Base-by-base conservation (phyloP, 306 rosid genomes). In the Cicer bijugum region DNA sequence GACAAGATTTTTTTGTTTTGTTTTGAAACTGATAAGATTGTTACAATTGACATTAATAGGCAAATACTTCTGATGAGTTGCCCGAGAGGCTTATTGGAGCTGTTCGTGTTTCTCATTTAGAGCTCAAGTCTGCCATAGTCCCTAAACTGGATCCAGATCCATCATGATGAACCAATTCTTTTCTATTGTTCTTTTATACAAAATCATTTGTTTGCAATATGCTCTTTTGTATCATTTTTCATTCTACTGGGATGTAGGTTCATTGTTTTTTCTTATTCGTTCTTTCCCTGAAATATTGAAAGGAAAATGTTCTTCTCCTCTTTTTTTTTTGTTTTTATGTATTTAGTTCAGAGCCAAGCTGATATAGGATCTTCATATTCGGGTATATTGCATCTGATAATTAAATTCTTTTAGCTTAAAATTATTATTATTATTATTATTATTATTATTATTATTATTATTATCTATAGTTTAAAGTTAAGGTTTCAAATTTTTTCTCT, bases 61-160 rank as follows among this genome's bases (percentile, higher is more conserved):
- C 88, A 85, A 94, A 91, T 79, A 84, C 87, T 9, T 65, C 88
- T 19, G 93, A 87, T 82, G 99, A 94, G 86, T 88, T 94, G 77
- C 97, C 99, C 1, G 99, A 94, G 83, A 82, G 93, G 86, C 91
- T 94, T 66, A 85, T 94, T 67, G 97, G 99, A 50, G 99, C 99
- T 8, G 96, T 91, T 70, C 97, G 99, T 4, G 66, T 91, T 67
- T 91, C 97, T 67, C 99, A 94, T 78, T 69, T 94, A 72, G 90
- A 88, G 72, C 97, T 94, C 44, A 75, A 81, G 38, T 84, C 97
- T 35, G 97, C 99, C 62, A 60, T 82, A 61, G 87, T 86, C 20
- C 91, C 99, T 7, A 89, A 90, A 70, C 81, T 94, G 82, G 97
- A 88, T 7, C 75, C 75, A 42, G 96, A 89, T 66, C 81, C 91